Conservation (phyloP, 176 grass and related monocot species). For the Carex cristatella region DNA sequence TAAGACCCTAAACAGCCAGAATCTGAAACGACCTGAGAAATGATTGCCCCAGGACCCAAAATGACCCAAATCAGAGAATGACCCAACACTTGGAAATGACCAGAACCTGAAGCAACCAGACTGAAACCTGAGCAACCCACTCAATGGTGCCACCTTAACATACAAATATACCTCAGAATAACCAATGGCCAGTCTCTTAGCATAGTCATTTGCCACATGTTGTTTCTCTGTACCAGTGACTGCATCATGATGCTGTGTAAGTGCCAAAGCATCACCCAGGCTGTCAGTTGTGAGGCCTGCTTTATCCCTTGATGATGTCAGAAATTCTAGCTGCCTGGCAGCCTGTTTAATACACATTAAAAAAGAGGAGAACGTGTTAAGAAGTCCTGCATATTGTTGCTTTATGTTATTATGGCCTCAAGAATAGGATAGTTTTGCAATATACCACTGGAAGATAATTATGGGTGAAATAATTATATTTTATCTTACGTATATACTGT, state of each 20-base stretch:
- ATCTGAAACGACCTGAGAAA: neutral
- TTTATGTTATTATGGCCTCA: neutral
- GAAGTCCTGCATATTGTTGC: neutral
- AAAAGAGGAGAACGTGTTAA: neutral
- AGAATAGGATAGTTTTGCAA: neutral
- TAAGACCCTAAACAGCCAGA: neutral
- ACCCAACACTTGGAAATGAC: neutral
- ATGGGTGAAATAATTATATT: too few relatives aligned
- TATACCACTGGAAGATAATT: neutral
- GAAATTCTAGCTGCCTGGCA: slow-evolving; percentile 78
- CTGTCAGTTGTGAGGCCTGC: slow-evolving; percentile 51
- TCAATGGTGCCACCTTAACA: neutral
- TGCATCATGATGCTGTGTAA: slow-evolving; percentile 88
- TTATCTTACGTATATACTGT: neutral
- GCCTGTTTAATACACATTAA: slow-evolving; percentile 35
- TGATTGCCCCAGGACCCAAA: neutral
- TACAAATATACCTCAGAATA: slow-evolving; percentile 54
- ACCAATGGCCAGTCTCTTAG: slow-evolving; percentile 88
- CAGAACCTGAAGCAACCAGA: neutral
- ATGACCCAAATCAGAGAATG: neutral
- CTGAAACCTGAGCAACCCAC: neutral
- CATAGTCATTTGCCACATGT: slow-evolving; percentile 95
- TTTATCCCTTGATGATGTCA: slow-evolving; percentile 36
- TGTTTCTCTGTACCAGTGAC: slow-evolving; percentile 97
- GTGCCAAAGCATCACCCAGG: slow-evolving; percentile 75